Percentiles rank a stretch among this genome's conserved stretches.
These are phyloP conservation scores for Sugiyamaella xylanicola DNA, from an alignment of 1,139 yeast species.

Conservation along the genomic window DNA sequence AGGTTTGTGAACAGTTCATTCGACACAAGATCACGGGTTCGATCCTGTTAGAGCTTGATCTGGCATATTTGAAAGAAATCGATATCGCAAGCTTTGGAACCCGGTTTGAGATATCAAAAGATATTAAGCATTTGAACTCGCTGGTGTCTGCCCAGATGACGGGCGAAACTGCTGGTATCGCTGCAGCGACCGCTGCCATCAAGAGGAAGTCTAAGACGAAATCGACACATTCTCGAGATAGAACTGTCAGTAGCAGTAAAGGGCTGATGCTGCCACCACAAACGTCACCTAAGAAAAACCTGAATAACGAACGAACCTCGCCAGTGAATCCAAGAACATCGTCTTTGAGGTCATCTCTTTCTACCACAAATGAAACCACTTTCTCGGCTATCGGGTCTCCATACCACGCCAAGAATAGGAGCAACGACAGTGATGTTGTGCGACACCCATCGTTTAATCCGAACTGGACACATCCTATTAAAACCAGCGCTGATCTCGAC, in stretches of 20 bases:
- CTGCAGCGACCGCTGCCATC: slow-evolving; percentile 15
- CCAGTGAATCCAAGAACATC: slow-evolving; percentile 12
- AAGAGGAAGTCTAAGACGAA: slow-evolving; percentile 12
- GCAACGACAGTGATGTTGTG: slow-evolving; percentile 3
- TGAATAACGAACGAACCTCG: neutral
- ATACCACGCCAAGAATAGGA: slow-evolving; percentile 5
- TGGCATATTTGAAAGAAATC: slow-evolving; percentile 82
- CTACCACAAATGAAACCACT: slow-evolving; percentile 4
- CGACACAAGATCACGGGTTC: slow-evolving; percentile 88
- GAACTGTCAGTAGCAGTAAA: slow-evolving; percentile 2
- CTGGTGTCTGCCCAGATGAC: slow-evolving; percentile 22
- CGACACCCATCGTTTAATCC: slow-evolving; percentile 34
- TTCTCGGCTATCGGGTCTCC: slow-evolving; percentile 12
- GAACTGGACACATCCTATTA: slow-evolving; percentile 34
- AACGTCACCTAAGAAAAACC: slow-evolving; percentile 8
- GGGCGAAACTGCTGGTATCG: slow-evolving; percentile 15
- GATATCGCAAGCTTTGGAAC: slow-evolving; percentile 95
- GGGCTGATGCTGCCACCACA: slow-evolving; percentile 13
- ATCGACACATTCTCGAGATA: slow-evolving; percentile 2
- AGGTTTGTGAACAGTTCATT: slow-evolving; percentile 74
- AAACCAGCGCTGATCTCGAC: neutral
- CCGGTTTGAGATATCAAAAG: slow-evolving; percentile 86
- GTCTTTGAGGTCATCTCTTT: slow-evolving; percentile 5
- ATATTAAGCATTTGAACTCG: slow-evolving; percentile 65
- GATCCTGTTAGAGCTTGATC: slow-evolving; percentile 80